phyloP scores from a whole-genome alignment of 768 basidiomycete genomes.

The Chalciporus piperatus region DNA sequence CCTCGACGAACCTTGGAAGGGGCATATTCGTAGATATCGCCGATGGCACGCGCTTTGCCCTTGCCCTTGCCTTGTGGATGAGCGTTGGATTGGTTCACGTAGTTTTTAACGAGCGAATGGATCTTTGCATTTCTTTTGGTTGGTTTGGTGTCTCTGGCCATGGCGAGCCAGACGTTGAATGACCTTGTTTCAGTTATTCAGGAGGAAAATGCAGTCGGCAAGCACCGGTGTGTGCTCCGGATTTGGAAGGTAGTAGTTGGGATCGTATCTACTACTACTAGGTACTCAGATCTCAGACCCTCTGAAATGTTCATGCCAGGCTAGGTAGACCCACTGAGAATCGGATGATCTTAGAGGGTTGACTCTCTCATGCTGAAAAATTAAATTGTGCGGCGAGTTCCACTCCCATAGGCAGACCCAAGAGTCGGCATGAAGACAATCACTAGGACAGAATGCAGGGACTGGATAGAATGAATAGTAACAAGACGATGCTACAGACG shows the following conservation, averaged over 20 bases:
- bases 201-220: neutral
- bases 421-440: too few relatives aligned
- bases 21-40: conserved; percentile 67
- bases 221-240: too few relatives aligned
- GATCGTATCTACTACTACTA: too few relatives aligned
- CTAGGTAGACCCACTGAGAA: too few relatives aligned
- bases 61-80: conserved; percentile 5
- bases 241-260: too few relatives aligned
- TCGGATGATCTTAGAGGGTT: too few relatives aligned
- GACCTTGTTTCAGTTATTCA: too few relatives aligned
- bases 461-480: neutral
- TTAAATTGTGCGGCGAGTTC: too few relatives aligned
- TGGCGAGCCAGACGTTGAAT: neutral
- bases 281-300: too few relatives aligned
- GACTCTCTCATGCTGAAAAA: too few relatives aligned
- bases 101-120: conserved; percentile 27
- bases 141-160: conserved; percentile 16
- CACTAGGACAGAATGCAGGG: neutral
- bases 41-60: conserved; percentile 29
- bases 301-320: too few relatives aligned
- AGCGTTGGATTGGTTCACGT: conserved; percentile 43
- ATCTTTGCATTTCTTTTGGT: conserved; percentile 12
- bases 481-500: conserved; percentile 11
- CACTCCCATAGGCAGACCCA: too few relatives aligned
- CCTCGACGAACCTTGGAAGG: conserved; percentile 47